These are phyloP conservation scores for Hyaloscypha bicolor DNA, from an alignment of 495 filamentous ascomycete species.

Conservation along the genomic window DNA sequence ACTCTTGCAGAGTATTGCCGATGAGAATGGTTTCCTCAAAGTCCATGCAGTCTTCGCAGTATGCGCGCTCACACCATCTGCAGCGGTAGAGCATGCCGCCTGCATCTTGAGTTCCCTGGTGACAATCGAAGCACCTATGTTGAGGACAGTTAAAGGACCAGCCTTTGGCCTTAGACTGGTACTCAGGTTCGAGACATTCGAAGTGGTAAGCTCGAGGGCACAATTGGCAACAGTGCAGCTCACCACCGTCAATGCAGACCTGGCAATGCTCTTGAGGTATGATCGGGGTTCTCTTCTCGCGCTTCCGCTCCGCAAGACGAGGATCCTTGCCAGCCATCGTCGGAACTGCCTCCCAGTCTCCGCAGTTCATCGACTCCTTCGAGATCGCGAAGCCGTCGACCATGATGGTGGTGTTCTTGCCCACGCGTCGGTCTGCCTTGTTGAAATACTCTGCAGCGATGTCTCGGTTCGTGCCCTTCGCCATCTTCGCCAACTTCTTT, in stretches of 20 bases:
- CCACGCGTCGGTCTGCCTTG: constrained; percentile 49
- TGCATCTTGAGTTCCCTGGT: constrained; percentile 54
- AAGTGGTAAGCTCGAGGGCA: constrained; percentile 62
- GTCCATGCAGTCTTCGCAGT: constrained; percentile 65
- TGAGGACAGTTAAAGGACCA: constrained; percentile 57
- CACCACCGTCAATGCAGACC: constrained; percentile 52
- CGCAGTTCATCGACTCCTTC: constrained; percentile 59
- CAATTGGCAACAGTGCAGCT: constrained; percentile 49
- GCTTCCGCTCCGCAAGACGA: constrained; percentile 46
- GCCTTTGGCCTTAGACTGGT: constrained; percentile 39
- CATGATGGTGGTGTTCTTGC: constrained; percentile 63
- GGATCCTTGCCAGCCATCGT: constrained; percentile 59
- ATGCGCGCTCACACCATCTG: constrained; percentile 57
- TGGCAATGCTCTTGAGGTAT: constrained; percentile 59
- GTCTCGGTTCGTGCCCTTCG: constrained; percentile 36
- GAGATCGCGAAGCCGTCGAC: constrained; percentile 61
- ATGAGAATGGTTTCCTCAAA: constrained; percentile 54
- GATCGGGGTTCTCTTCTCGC: constrained; percentile 45
- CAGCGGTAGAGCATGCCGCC: constrained; percentile 65
- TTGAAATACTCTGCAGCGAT: constrained; percentile 48
- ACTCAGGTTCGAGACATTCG: constrained; percentile 48
- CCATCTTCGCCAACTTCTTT: constrained; percentile 44
- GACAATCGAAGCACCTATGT: constrained; percentile 59
- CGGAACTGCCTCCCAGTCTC: constrained; percentile 58
- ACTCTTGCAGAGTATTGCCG: constrained; percentile 53